Evolutionary conservation across 495 filamentous ascomycete species (phyloP).

Genomic region (Rostrohypoxylon terebratum): DNA sequence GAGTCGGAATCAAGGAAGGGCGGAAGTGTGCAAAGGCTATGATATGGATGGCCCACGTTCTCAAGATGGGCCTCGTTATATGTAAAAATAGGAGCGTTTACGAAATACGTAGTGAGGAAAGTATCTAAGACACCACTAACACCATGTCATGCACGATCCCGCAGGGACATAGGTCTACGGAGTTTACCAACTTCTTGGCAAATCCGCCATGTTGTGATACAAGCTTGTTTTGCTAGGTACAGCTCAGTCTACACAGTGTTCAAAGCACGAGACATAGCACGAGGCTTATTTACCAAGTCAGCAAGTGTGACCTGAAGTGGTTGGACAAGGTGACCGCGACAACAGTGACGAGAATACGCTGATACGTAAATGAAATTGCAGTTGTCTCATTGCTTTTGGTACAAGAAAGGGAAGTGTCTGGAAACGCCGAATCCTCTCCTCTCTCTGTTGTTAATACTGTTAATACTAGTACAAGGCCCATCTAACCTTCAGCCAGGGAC

Average conservation of each 20-base stretch:
- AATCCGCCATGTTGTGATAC: neutral
- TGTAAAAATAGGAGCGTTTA: neutral
- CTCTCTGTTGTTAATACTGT: slow-evolving; percentile 10
- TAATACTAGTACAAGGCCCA: no score
- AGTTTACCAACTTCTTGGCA: neutral
- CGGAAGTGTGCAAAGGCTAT: neutral
- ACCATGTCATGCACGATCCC: neutral
- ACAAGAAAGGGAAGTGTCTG: slow-evolving; percentile 24
- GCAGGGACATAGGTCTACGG: neutral
- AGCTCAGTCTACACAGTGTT: neutral
- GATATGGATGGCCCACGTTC: neutral
- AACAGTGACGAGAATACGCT: neutral
- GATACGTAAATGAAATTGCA: slow-evolving; percentile 18
- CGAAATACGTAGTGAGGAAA: no score
- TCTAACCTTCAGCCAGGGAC: slow-evolving; percentile 13
- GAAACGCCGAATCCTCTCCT: slow-evolving; percentile 16
- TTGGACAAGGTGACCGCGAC: neutral
- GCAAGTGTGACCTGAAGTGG: neutral
- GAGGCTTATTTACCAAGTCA: neutral
- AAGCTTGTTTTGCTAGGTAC: neutral
- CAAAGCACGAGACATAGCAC: neutral
- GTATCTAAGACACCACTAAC: neutral
- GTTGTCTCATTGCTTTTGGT: slow-evolving; percentile 17
- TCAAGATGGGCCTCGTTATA: neutral
- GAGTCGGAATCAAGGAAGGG: neutral